Conservation (phyloP, 2,329 filamentous ascomycete species). For the Arthrobotrys megalospora region DNA sequence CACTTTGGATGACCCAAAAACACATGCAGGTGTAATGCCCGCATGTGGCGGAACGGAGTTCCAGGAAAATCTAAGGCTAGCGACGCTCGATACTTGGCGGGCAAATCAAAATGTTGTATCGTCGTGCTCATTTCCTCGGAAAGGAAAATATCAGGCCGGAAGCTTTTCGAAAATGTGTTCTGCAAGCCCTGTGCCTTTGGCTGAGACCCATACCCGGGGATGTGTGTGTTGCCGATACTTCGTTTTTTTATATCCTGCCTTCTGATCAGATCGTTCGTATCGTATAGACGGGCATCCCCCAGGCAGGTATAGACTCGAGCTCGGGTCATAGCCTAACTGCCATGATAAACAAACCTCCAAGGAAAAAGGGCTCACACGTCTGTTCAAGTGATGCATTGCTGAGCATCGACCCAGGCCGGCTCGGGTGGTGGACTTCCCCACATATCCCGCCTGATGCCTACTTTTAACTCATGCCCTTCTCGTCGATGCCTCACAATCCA, state of each 20-base stretch:
- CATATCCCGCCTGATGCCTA: conserved; percentile 57
- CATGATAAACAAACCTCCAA: conserved; percentile 31
- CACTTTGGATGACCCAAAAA: conserved; percentile 39
- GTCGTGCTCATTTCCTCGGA: conserved; percentile 24
- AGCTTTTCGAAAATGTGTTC: conserved; percentile 1
- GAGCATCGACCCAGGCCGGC: conserved; percentile 36
- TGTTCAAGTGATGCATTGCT: conserved; percentile 51
- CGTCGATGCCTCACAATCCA: conserved; percentile 44
- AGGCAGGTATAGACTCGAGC: conserved; percentile 17
- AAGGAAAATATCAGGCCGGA: conserved; percentile 30
- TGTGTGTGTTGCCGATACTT: conserved; percentile 9
- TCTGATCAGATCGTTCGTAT: conserved; percentile 11
- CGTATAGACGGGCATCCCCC: background rate
- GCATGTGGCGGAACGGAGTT: conserved; percentile 61
- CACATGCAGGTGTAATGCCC: conserved; percentile 60
- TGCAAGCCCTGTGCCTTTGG: background rate
- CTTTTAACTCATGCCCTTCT: conserved; percentile 62
- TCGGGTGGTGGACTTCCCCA: conserved; percentile 41
- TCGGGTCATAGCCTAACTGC: conserved; percentile 1
- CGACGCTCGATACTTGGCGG: conserved; percentile 48
- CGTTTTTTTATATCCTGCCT: conserved; percentile 18
- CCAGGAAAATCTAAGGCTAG: conserved; percentile 59
- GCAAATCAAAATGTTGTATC: conserved; percentile 7
- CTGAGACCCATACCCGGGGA: conserved; percentile 7
- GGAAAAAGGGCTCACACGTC: conserved; percentile 28